Percentiles rank a stretch among this genome's conserved stretches.
Evolutionary conservation across 352 stramenopile species (phyloP).

Genomic region (Lagenidium sp.): DNA sequence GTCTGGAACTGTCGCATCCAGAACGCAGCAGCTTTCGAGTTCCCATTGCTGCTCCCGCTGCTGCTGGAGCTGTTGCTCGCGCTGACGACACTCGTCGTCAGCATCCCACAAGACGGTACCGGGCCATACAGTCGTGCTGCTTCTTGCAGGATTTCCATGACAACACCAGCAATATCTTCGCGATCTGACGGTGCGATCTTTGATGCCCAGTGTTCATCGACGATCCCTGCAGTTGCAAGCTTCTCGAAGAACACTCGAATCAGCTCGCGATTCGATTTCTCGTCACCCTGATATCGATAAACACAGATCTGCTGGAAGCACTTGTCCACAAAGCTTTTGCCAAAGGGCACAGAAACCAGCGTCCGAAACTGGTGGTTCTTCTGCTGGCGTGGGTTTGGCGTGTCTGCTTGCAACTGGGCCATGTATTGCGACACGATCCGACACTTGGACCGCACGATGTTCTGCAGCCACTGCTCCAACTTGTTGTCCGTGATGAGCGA

Average conservation of each 20-base stretch:
- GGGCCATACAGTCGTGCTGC: conserved; percentile 61
- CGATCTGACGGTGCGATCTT: conserved; percentile 29
- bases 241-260: conserved; percentile 79
- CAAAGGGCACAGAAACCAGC: conserved; percentile 62
- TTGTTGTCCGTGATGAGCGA: conserved; percentile 57
- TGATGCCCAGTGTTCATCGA: conserved; percentile 47
- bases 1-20: conserved; percentile 79
- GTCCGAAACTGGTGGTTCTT: conserved; percentile 67
- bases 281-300: conserved; percentile 56
- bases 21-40: too few relatives aligned
- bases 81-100: conserved; percentile 20
- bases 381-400: conserved; percentile 40
- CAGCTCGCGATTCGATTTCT: conserved; percentile 64
- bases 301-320: conserved; percentile 70
- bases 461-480: conserved; percentile 63
- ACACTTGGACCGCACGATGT: conserved; percentile 50
- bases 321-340: conserved; percentile 42
- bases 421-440: conserved; percentile 33
- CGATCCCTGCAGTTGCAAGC: conserved; percentile 57
- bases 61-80: background rate
- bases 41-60: conserved; percentile 36
- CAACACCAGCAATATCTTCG: conserved; percentile 43
- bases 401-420: conserved; percentile 33
- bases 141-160: conserved; percentile 71
- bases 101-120: conserved; percentile 5